Evolutionary conservation across 1,284 basidiomycete species (phyloP), one percentile per base, ranked within the genome.

Genomic region (Grifola frondosa): DNA sequence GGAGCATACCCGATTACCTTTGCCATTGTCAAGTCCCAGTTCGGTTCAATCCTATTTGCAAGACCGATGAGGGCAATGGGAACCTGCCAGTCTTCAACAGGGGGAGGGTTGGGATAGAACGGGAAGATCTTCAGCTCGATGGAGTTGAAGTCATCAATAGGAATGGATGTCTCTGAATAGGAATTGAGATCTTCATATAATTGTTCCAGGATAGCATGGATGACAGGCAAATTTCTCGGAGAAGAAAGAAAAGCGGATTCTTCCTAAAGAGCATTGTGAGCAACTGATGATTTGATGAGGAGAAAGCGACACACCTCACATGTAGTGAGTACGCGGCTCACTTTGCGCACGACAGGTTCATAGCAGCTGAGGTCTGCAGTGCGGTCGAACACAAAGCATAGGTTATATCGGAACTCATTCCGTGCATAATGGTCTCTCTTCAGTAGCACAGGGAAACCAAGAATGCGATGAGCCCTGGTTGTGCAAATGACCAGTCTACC

Each of bases 131-230:
- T 97, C 55, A 99, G 67, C 61, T 97, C 93, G 46, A 97, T 87
- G 5, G 89, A 91, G 61, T 93, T 95, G 73, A 91, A 93, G 40
- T 80, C 76, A 63, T 95, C 91, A 46, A 97, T 83, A 1, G 80
- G 75, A 41, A 97, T 95, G 2, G 89, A 91, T 1, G 94, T 94
- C 66, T 97, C 94, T 0, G 91, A 92, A 68, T 97, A 99, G 5
- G 91, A 94, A 67, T 97, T 98, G 50, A 99, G 70, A 57, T 99
- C 97, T 61, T 97, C 95, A 56, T 94, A 98, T 1, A 99, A 75
- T 63, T 98, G 95, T 65, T 99, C 96, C 23, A 99, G 80, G 43
- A 99, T 88, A 6, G 86, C 82, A 53, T 89, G 81, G 39, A 99
- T 81, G 1, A 84, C 78, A 32, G 78, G 75, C 1, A 84, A 80